Conservation (phyloP, 805 yeast genomes). For the Tetrapisispora phaffii region DNA sequence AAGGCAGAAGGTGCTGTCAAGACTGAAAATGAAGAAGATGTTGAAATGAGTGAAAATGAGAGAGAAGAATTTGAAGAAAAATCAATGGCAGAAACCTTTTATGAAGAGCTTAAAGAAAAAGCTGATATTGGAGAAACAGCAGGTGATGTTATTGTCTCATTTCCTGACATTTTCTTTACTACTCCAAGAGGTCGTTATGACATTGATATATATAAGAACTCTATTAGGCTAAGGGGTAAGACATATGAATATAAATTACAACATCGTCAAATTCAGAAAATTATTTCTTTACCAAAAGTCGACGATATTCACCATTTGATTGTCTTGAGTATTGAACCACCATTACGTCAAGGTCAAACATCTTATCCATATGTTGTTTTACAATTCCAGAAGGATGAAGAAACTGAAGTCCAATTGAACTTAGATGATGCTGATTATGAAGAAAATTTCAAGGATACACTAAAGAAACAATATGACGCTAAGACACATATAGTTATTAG, state of each 20-base stretch:
- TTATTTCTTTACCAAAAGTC: constrained; percentile 86
- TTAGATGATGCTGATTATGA: constrained; percentile 74
- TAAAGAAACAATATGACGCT: constrained; percentile 68
- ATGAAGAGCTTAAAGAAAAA: constrained; percentile 81
- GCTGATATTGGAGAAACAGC: constrained; percentile 92
- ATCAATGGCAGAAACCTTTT: constrained; percentile 74
- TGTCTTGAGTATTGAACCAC: constrained; percentile 90
- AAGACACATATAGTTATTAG: constrained; percentile 79
- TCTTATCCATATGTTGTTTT: constrained; percentile 85
- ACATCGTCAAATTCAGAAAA: constrained; percentile 79
- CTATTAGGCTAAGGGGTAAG: constrained; percentile 89
- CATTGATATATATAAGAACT: constrained; percentile 81
- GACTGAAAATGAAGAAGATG: constrained; percentile 14
- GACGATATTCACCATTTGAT: constrained; percentile 86
- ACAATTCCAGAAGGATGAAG: constrained; percentile 86
- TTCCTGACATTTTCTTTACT: constrained; percentile 79
- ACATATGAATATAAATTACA: constrained; percentile 95
- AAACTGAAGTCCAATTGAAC: constrained; percentile 80
- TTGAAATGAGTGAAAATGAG: constrained; percentile 9
- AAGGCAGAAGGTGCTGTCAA: constrained; percentile 4
- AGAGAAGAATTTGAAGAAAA: constrained; percentile 24
- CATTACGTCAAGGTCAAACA: constrained; percentile 96
- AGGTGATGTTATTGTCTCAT: constrained; percentile 91
- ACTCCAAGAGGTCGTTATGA: constrained; percentile 99
- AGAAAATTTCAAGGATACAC: constrained; percentile 60